phyloP scores from a whole-genome alignment of 2,329 filamentous ascomycete species.

The Stagonosporopsis cucurbitacearum region DNA sequence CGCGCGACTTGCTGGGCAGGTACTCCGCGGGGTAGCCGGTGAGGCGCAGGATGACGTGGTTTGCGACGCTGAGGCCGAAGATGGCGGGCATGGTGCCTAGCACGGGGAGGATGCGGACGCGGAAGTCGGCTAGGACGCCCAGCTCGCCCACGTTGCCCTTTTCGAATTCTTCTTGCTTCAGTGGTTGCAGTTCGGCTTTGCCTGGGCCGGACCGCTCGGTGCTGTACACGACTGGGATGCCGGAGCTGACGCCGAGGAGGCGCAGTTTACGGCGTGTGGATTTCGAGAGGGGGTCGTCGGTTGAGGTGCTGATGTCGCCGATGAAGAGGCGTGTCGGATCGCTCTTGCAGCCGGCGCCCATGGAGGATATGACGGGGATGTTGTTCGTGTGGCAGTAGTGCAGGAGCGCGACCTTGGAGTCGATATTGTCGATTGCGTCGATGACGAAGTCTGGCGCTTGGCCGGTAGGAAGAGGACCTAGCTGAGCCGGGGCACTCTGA shows the following conservation, averaged over 20 bases:
- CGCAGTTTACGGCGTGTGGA: slow-evolving; percentile 82
- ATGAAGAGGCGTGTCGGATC: slow-evolving; percentile 83
- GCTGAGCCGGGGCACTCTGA: slow-evolving; percentile 67
- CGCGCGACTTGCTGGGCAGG: slow-evolving; percentile 77
- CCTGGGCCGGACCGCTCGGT: slow-evolving; percentile 88
- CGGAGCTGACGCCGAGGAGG: slow-evolving; percentile 75
- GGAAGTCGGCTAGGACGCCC: slow-evolving; percentile 88
- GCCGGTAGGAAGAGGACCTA: slow-evolving; percentile 68
- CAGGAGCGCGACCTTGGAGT: slow-evolving; percentile 90
- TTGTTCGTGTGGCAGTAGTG: slow-evolving; percentile 82
- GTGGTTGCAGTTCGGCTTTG: slow-evolving; percentile 86
- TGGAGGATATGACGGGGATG: slow-evolving; percentile 86
- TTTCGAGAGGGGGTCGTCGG: slow-evolving; percentile 86
- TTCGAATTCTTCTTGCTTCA: slow-evolving; percentile 84
- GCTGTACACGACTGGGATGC: slow-evolving; percentile 91
- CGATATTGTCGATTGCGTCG: slow-evolving; percentile 98
- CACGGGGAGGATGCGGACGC: slow-evolving; percentile 92
- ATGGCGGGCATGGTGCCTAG: slow-evolving; percentile 97
- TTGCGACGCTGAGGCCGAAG: slow-evolving; percentile 89
- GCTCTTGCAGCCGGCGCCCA: slow-evolving; percentile 96
- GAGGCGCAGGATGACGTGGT: slow-evolving; percentile 87
- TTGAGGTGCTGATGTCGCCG: slow-evolving; percentile 86
- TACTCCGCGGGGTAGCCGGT: slow-evolving; percentile 86
- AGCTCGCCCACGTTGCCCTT: slow-evolving; percentile 88
- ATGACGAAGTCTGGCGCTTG: slow-evolving; percentile 84